Evolutionary conservation across 2,329 filamentous ascomycete species (phyloP), one percentile per base, ranked within the genome.

Genomic region (Orbilia blumenaviensis): DNA sequence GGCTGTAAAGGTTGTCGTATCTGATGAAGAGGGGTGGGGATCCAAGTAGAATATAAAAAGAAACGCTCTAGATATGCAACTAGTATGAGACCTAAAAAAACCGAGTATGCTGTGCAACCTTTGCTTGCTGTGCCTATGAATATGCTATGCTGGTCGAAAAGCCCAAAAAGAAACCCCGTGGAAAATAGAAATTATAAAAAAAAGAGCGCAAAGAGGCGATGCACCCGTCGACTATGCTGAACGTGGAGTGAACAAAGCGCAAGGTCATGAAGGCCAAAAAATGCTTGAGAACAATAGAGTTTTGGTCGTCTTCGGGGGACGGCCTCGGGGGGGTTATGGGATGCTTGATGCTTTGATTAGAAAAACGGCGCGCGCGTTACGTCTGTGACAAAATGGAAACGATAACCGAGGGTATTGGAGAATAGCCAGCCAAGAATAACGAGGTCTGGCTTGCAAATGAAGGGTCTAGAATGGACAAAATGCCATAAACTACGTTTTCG

Each of bases 61-160:
- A 69, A 66, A 69, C 72, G 72, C 72, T 76, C 72, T 76, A 76
- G 67, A 76, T 76, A 76, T 76, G 72, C 72, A 76, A 76, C 64
- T 63, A 56, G 52, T 56, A 76, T 76, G 72, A 72, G 67, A 72
- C 67, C 67, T 66, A 72, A 71, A 72, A n/a, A n/a, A 72, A 61
- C 72, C 63, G 68, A 63, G 66, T 76, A 76, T 76, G 72, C 72
- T 76, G 64, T 76, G 64, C 64, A 76, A 76, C 64, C 72, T 56
- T 56, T 56, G 52, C 52, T 56, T 76, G 66, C 64, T 68, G 72
- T 76, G 72, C 72, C 56, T 68, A 64, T 50, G 64, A 68, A 68
- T 64, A 76, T 76, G 72, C 72, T 76, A 76, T 76, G 72, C 72
- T 76, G 64, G 66, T 76, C 66, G 72, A 69, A 76, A 76, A 66